Percentiles rank a stretch among this genome's conserved stretches.
phyloP scores from a whole-genome alignment of 305 asterid species.

The Rubia tinctorum region DNA sequence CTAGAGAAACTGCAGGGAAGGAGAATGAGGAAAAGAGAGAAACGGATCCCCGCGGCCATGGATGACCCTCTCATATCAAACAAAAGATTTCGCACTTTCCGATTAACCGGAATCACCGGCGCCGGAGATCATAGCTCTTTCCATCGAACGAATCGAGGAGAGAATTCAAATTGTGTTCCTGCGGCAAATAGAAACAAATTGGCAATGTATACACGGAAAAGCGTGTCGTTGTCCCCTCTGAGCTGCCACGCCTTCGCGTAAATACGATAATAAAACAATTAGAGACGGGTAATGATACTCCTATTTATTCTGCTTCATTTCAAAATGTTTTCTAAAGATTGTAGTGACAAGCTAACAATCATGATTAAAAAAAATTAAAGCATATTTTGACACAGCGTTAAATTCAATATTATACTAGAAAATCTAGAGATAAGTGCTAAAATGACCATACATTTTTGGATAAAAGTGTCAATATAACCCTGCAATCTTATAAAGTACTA shows the following conservation, averaged over 20 bases:
- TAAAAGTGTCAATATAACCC: too few relatives aligned
- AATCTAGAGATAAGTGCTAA: too few relatives aligned
- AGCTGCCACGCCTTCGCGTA: background rate
- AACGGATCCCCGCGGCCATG: conserved; percentile 45
- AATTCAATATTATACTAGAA: too few relatives aligned
- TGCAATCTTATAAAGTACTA: too few relatives aligned
- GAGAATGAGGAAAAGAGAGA: conserved; percentile 27
- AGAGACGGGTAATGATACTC: background rate
- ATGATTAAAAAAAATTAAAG: too few relatives aligned
- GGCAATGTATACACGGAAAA: background rate
- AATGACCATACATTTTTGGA: too few relatives aligned
- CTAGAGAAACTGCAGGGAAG: conserved; percentile 20
- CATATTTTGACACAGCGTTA: too few relatives aligned
- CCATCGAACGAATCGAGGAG: too few relatives aligned
- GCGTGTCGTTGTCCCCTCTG: background rate
- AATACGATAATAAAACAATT: background rate
- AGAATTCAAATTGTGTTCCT: background rate
- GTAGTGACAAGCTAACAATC: background rate
- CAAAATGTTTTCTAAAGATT: too few relatives aligned
- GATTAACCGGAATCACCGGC: background rate
- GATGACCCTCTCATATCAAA: background rate
- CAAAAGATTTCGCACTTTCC: background rate
- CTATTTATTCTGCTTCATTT: background rate
- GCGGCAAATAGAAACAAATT: background rate
- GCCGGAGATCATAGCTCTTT: conserved; percentile 5